Conservation (phyloP, 169 alveolate species). For the Eimeria sp. region DNA sequence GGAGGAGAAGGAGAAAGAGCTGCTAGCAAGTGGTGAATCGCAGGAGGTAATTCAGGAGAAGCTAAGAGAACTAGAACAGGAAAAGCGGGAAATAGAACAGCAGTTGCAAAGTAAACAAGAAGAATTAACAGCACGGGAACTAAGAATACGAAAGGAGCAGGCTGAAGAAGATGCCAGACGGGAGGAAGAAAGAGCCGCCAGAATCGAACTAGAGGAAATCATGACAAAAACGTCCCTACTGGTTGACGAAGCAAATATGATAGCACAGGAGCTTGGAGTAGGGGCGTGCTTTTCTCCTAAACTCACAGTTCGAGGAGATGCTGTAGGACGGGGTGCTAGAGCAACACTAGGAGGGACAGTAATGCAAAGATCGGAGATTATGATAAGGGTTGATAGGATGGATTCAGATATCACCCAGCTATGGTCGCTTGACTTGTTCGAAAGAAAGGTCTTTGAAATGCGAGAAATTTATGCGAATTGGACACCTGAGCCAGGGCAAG, state of each 20-base stretch:
- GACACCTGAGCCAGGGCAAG: constrained; percentile 37
- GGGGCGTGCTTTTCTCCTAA: constrained; percentile 82
- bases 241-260: constrained; percentile 82
- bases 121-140: constrained; percentile 45
- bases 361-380: constrained; percentile 81
- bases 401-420: constrained; percentile 76
- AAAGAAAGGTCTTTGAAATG: constrained; percentile 79
- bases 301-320: constrained; percentile 69
- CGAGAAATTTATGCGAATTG: constrained; percentile 73
- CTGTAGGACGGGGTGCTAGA: constrained; percentile 46
- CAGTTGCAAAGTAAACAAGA: constrained; percentile 60
- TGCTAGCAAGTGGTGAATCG: constrained; percentile 72
- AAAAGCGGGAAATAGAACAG: constrained; percentile 58
- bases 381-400: constrained; percentile 79
- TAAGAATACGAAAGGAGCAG: constrained; percentile 47
- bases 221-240: constrained; percentile 74
- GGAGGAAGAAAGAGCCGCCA: constrained; percentile 80
- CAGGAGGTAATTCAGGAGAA: constrained; percentile 75
- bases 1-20: constrained; percentile 71
- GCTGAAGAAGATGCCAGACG: constrained; percentile 72
- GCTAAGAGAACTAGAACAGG: constrained; percentile 61
- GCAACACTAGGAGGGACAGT: constrained; percentile 65
- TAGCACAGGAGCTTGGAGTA: constrained; percentile 80
- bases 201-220: constrained; percentile 76
- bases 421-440: constrained; percentile 81